These are phyloP conservation scores for Aspergillus piperis DNA, from an alignment of 2,329 filamentous ascomycete species.

Conservation along the genomic window DNA sequence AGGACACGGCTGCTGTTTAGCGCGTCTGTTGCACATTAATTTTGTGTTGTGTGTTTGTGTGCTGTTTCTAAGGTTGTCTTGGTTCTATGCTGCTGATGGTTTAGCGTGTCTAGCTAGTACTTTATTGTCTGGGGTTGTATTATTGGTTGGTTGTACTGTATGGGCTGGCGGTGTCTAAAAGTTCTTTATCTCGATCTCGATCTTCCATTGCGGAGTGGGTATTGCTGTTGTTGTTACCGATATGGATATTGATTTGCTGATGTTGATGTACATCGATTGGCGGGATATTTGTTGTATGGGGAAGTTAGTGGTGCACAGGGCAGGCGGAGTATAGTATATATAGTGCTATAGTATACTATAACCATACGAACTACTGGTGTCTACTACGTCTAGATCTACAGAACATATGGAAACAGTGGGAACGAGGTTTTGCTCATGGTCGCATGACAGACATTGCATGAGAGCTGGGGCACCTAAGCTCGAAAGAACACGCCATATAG, in stretches of 20 bases:
- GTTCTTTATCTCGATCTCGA: background rate
- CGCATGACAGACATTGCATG: constrained; percentile 35
- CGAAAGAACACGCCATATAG: constrained; percentile 14
- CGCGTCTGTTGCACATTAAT: background rate
- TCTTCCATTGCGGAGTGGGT: constrained; percentile 1
- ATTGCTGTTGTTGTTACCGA: constrained; percentile 4
- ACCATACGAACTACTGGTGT: background rate
- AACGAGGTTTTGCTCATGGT: constrained; percentile 35
- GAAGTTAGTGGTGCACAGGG: background rate
- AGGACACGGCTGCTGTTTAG: constrained; percentile 14
- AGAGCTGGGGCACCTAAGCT: constrained; percentile 38
- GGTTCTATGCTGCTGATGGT: background rate
- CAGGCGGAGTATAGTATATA: background rate
- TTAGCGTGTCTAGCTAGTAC: constrained; percentile 2
- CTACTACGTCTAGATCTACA: constrained; percentile 1
- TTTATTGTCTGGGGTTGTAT: background rate
- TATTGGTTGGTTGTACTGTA: background rate
- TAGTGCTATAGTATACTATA: background rate
- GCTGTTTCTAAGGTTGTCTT: constrained; percentile 1
- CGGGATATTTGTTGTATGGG: too few relatives aligned
- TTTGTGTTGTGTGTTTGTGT: constrained; percentile 5
- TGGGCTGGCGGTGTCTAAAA: constrained; percentile 3
- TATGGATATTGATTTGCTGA: background rate
- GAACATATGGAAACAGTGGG: constrained; percentile 20
- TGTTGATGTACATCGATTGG: background rate